Percentiles rank a stretch among this genome's conserved stretches.
Evolutionary conservation across 2,329 filamentous ascomycete genomes (phyloP).

Genomic region (Chaetothyriales sp.): DNA sequence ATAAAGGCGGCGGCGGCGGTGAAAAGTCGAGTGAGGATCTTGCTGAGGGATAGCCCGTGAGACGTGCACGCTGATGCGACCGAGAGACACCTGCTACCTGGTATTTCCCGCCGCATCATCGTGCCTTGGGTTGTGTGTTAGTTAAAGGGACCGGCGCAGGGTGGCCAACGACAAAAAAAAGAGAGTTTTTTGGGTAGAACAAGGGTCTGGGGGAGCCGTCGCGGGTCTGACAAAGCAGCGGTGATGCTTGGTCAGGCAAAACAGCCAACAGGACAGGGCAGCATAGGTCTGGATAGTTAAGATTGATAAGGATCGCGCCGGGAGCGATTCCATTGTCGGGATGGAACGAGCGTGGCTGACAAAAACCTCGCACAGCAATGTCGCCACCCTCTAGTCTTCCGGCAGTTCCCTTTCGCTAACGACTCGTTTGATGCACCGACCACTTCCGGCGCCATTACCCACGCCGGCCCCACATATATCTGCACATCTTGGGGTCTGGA

Average conservation of each 20-base stretch:
- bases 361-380: neutral
- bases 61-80: neutral
- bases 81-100: neutral
- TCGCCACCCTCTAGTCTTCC: neutral
- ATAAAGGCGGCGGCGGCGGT: neutral
- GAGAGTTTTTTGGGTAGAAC: neutral
- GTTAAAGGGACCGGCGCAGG: neutral
- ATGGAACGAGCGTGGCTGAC: neutral
- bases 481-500: constrained; percentile 24
- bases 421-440: neutral
- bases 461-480: constrained; percentile 22
- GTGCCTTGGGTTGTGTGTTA: neutral
- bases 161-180: neutral
- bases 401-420: too few species aligned
- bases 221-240: neutral
- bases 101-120: neutral
- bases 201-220: neutral
- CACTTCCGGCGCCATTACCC: constrained; percentile 1
- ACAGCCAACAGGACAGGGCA: neutral
- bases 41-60: neutral
- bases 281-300: neutral
- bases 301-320: neutral
- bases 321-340: neutral
- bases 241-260: neutral
- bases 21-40: too few species aligned